A percentile compares a stretch with the other conserved stretches of the same genome.
Conservation (phyloP, 306 rosid genomes). For the Canavalia gladiata region DNA sequence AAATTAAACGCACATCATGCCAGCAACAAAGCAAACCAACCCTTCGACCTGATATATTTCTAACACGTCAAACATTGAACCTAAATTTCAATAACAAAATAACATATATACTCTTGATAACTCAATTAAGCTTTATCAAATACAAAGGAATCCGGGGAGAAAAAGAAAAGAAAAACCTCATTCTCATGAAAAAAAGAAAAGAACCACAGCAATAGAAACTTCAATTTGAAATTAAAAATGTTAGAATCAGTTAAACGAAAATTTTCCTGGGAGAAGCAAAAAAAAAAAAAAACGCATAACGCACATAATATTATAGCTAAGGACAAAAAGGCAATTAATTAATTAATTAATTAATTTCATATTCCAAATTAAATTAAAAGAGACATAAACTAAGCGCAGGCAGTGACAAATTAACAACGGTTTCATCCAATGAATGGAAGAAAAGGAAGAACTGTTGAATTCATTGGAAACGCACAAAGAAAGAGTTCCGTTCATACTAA, state of each 20-base stretch:
- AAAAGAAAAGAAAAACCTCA: not conserved
- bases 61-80: not conserved
- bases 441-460: not conserved
- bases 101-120: not conserved
- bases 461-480: constrained; percentile 30
- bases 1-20: not conserved
- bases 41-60: not conserved
- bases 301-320: not conserved
- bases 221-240: constrained; percentile 2
- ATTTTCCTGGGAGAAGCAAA: not conserved
- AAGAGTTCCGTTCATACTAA: not conserved
- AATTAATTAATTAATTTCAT: not conserved
- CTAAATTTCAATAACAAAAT: constrained; percentile 1
- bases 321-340: not conserved
- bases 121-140: constrained; percentile 8
- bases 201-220: not conserved
- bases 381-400: not conserved
- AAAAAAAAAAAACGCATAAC: not conserved
- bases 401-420: not conserved
- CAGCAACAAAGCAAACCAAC: constrained; percentile 1
- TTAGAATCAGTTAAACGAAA: not conserved
- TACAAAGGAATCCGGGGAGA: not conserved
- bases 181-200: not conserved
- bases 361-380: not conserved
- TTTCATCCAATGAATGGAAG: not conserved